phyloP scores from a whole-genome alignment of 768 basidiomycete genomes.

The Kwoniella europaea region DNA sequence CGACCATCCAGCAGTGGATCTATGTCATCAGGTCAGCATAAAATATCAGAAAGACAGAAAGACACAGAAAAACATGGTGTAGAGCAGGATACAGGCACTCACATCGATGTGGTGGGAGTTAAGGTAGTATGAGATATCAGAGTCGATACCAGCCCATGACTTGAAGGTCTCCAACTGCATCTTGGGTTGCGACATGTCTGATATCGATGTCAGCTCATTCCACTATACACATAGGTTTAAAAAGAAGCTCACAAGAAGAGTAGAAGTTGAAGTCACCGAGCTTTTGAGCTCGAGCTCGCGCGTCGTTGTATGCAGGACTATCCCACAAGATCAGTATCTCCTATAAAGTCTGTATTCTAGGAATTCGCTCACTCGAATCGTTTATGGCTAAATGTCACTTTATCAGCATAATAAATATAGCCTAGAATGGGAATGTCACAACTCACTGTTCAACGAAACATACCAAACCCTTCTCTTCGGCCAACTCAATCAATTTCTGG shows the following conservation, averaged over 20 bases:
- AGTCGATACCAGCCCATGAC: slow-evolving; percentile 93
- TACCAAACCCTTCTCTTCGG: slow-evolving; percentile 76
- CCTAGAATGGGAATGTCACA: neutral
- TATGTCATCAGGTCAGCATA: slow-evolving; percentile 62
- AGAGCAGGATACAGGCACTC: slow-evolving; percentile 3
- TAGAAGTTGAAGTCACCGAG: slow-evolving; percentile 95
- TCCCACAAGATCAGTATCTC: neutral
- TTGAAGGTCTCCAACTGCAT: slow-evolving; percentile 92
- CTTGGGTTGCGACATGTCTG: slow-evolving; percentile 94
- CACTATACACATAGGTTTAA: neutral
- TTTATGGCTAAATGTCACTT: slow-evolving; percentile 46
- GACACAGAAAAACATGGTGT: no score
- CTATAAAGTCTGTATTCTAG: neutral
- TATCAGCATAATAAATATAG: neutral
- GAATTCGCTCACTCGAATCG: slow-evolving; percentile 61
- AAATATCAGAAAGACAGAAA: no score
- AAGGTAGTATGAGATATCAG: slow-evolving; percentile 93
- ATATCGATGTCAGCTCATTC: neutral
- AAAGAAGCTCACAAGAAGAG: slow-evolving; percentile 66
- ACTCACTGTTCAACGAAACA: slow-evolving; percentile 89
- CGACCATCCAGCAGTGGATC: slow-evolving; percentile 64
- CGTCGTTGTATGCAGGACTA: slow-evolving; percentile 85
- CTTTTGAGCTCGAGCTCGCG: slow-evolving; percentile 69
- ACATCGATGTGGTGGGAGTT: slow-evolving; percentile 86
- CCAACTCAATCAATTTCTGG: slow-evolving; percentile 73